phyloP scores from a whole-genome alignment of 2,329 filamentous ascomycete species.

The Akanthomyces dipterigenus region DNA sequence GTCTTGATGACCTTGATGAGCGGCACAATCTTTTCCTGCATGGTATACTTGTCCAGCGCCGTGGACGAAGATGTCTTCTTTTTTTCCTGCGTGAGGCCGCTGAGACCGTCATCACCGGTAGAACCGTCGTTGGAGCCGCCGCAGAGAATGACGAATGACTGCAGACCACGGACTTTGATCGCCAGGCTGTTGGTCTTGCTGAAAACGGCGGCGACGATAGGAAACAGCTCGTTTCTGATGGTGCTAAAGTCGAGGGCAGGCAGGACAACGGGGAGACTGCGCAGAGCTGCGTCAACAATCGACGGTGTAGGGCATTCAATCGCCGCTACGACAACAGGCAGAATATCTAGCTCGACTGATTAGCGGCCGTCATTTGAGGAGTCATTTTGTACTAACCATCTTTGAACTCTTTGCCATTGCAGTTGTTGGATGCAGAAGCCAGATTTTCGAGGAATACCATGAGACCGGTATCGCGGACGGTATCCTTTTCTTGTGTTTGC shows the following conservation, averaged over 20 bases:
- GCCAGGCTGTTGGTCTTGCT: conserved; percentile 87
- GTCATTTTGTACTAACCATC: conserved; percentile 55
- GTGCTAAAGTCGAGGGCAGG: conserved; percentile 92
- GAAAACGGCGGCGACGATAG: conserved; percentile 83
- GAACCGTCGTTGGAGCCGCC: conserved; percentile 58
- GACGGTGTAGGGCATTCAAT: conserved; percentile 86
- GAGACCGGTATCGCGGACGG: conserved; percentile 77
- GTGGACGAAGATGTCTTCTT: conserved; percentile 62
- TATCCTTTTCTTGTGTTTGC: conserved; percentile 64
- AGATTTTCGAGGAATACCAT: conserved; percentile 89
- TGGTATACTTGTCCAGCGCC: conserved; percentile 92
- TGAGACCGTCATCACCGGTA: conserved; percentile 60
- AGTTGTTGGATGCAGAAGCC: conserved; percentile 67
- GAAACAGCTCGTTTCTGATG: conserved; percentile 94
- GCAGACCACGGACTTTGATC: conserved; percentile 88
- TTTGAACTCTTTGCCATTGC: conserved; percentile 87
- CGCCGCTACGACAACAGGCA: conserved; percentile 77
- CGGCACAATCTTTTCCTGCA: conserved; percentile 95
- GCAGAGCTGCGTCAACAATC: conserved; percentile 77
- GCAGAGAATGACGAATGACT: conserved; percentile 84
- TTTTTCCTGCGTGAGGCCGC: conserved; percentile 57
- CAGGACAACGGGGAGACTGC: conserved; percentile 71
- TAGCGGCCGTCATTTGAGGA: conserved; percentile 10
- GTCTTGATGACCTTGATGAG: conserved; percentile 91
- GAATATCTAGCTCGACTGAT: conserved; percentile 54